Conservation (phyloP, 176 grass and related monocot species). For the Cenchrus fungigraminus region DNA sequence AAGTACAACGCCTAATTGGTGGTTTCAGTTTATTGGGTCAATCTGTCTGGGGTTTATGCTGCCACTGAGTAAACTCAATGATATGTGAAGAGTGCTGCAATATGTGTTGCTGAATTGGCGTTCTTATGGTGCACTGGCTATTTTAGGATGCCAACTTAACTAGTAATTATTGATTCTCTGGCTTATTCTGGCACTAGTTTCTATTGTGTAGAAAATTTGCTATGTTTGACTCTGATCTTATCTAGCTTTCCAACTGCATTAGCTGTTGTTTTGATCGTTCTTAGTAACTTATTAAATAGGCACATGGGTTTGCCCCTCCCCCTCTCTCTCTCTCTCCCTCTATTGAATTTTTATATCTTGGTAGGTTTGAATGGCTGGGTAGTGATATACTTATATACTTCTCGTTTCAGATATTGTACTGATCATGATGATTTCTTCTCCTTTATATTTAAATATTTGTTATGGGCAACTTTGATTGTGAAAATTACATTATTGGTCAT, state of each 20-base stretch:
- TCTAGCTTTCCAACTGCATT: background rate
- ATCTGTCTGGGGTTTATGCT: background rate
- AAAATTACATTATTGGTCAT: background rate
- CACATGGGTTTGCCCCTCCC: background rate
- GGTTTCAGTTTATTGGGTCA: background rate
- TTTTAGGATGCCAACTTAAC: background rate
- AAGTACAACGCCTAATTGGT: background rate
- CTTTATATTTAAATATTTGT: conserved; percentile 7
- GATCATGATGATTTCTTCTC: background rate
- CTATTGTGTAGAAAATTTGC: background rate
- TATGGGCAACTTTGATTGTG: background rate
- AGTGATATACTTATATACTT: background rate
- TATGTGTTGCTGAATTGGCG: background rate
- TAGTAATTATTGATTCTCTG: background rate
- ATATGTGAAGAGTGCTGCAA: background rate
- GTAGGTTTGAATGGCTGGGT: background rate
- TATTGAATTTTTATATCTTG: background rate
- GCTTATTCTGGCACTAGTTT: background rate
- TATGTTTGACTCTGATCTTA: background rate
- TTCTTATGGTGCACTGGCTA: background rate
- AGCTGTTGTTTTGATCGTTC: background rate
- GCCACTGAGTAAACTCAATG: background rate
- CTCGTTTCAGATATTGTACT: conserved; percentile 7
- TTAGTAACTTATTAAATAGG: background rate
- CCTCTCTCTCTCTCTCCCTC: background rate